Base-by-base conservation (phyloP, 768 basidiomycete genomes). In the Xerocomus potaroensis region DNA sequence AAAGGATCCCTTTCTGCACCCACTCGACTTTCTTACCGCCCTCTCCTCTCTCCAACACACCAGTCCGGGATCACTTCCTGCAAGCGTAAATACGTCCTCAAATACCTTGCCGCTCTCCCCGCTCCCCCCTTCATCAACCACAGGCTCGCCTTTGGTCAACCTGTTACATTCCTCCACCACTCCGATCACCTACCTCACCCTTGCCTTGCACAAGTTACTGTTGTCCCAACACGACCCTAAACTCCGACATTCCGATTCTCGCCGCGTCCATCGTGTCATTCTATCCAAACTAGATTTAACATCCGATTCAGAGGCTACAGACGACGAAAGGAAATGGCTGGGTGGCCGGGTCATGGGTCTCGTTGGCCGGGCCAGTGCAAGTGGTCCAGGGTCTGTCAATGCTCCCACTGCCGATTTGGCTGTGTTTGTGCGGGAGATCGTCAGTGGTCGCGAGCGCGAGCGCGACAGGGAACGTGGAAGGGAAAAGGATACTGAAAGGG, bases 1-100 rank as follows among this genome's bases (percentile, higher is more conserved):
- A 2, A 83, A 82, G 61, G 90, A 91, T 62, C 89, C 90, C 1
- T 90, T 92, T 58, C 68, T 87, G 36, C 77, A 87, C 47, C 85
- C 87, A 1, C 61, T 76, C 32, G 68, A 68, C 8, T 84, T 91
- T 49, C 57, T 75, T 18, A 63, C 68, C 21, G 75, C 77, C 2
- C 68, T 91, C 6, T 56, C 62, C 9, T 62, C 54, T 21, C 15
- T 23, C 22, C 58, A 50, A 32, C 23, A 53, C 3, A 56, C 53
- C n/a, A 42, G n/a, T 29, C 48, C 47, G 40, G 60, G 21, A 41
- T 18, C 43, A 27, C 52, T 45, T 15, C 23, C 32, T 38, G 60
- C 40, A 34, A 42, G 47, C 14, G 47, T 46, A 41, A 51, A 35
- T 39, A 26, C 39, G 24, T 60, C 58, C 34, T 52, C 55, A 32